These are phyloP conservation scores for Lactifluus piperatus DNA, from an alignment of 768 basidiomycete species.

Conservation along the genomic window DNA sequence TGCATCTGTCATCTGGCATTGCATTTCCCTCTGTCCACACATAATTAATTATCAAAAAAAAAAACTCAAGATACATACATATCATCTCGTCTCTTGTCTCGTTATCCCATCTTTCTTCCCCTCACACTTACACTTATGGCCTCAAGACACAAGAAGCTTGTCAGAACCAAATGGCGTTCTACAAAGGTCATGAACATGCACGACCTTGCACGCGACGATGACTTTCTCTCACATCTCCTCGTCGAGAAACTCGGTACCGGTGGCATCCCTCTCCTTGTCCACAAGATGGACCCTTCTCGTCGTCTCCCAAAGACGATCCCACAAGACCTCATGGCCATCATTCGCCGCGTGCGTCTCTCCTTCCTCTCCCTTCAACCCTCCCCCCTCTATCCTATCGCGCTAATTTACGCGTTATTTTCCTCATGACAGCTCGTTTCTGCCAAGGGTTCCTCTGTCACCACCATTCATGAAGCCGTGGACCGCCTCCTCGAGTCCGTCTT, in stretches of 20 bases:
- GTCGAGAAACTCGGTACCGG: conserved; percentile 85
- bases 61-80: too few relatives aligned
- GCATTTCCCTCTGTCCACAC: not conserved
- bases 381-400: conserved; percentile 11
- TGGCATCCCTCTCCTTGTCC: conserved; percentile 69
- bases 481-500: conserved; percentile 62
- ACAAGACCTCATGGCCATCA: conserved; percentile 56
- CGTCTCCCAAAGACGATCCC: conserved; percentile 69
- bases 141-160: not conserved
- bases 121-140: conserved; percentile 1
- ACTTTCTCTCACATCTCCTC: conserved; percentile 82
- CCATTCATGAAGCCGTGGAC: conserved; percentile 66
- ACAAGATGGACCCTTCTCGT: conserved; percentile 81
- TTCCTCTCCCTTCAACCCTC: conserved; percentile 11
- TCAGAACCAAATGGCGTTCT: conserved; percentile 46
- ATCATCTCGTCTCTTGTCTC: conserved; percentile 1
- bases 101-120: not conserved
- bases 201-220: conserved; percentile 85
- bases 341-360: conserved; percentile 58
- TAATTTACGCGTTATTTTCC: conserved; percentile 17
- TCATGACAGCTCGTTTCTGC: conserved; percentile 45
- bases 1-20: too few relatives aligned
- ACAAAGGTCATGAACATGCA: conserved; percentile 88
- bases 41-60: too few relatives aligned
- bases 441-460: conserved; percentile 47